Base-by-base conservation (phyloP, 2,329 filamentous ascomycete species). In the Tolypocladium amazonense region DNA sequence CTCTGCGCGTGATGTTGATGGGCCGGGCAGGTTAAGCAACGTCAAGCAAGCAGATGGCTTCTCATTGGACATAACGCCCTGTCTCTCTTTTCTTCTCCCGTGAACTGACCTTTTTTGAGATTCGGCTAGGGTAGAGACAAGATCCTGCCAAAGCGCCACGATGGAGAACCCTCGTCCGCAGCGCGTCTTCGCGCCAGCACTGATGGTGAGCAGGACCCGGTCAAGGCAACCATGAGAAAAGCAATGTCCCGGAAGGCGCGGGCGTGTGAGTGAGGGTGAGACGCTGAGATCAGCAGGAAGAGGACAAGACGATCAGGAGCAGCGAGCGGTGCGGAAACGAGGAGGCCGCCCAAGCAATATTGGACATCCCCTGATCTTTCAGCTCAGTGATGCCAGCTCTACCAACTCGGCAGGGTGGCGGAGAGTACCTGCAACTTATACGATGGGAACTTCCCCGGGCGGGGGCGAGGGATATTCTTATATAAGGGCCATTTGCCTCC, bases 391-490 rank as follows among this genome's bases (percentile, higher is more conserved):
- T 57, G 58, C 57, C 58, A 61, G 59, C 60, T 59, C 58, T 59
- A 37, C 59, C 45, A 59, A 52, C 47, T 57, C 38, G 52, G 59
- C 54, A 58, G 50, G 60, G 60, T 47, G 56, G 61, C 53, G 58
- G 60, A 54, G 59, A 59, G n/a, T 58, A 56, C 43, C 45, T 33
- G 61, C 35, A 37, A 37, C 35, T 37, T 62, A 50, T 63, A 47
- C 50, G 57, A 61, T 53, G 56, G 54, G 54, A 59, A 58, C 56
- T 61, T 43, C 59, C 58, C 39, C 47, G 59, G 41, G 62, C 62
- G 59, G 62, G 58, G 63, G 59, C 53, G 62, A 58, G 63, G 60
- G 57, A 62, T 61, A 59, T 60, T 61, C 62, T 61, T 60, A 61
- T 60, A 57, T 50, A 63, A 64, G 61, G 61, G 41, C 60, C 56